phyloP scores from a whole-genome alignment of 352 stramenopile species.

The Phytophthora citricola region DNA sequence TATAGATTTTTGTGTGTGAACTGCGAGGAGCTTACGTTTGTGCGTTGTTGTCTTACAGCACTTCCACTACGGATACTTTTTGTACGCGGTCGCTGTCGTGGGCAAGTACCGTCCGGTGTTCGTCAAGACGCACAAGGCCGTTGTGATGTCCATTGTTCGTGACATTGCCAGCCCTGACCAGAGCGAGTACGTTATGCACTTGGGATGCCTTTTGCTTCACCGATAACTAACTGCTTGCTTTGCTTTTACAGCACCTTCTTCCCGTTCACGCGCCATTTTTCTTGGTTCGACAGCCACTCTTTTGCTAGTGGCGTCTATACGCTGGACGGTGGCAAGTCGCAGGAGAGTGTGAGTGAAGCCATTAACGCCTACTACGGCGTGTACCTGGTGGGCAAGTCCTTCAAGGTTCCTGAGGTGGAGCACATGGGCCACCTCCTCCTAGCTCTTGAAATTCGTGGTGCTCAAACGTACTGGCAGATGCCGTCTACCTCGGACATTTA shows the following conservation, averaged over 20 bases:
- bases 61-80: conserved; percentile 97
- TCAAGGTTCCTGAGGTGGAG: conserved; percentile 70
- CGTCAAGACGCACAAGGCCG: conserved; percentile 68
- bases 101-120: conserved; percentile 81
- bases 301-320: conserved; percentile 96
- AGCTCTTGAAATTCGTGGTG: conserved; percentile 93
- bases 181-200: conserved; percentile 60
- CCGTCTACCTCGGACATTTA: conserved; percentile 62
- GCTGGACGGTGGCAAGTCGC: conserved; percentile 95
- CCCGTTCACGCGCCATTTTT: conserved; percentile 94
- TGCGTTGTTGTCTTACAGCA: conserved; percentile 65
- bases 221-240: conserved; percentile 16
- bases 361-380: conserved; percentile 98
- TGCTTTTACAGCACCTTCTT: conserved; percentile 73
- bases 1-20: neutral
- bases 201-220: neutral
- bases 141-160: conserved; percentile 76
- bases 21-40: conserved; percentile 8
- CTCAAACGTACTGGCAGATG: conserved; percentile 98
- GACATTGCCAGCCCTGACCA: conserved; percentile 76
- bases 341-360: conserved; percentile 97
- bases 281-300: conserved; percentile 97
- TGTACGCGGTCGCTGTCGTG: conserved; percentile 87
- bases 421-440: conserved; percentile 93
- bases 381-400: conserved; percentile 91